These are phyloP conservation scores for Alliaria petiolata DNA, from an alignment of 345 rosid species.

Conservation along the genomic window DNA sequence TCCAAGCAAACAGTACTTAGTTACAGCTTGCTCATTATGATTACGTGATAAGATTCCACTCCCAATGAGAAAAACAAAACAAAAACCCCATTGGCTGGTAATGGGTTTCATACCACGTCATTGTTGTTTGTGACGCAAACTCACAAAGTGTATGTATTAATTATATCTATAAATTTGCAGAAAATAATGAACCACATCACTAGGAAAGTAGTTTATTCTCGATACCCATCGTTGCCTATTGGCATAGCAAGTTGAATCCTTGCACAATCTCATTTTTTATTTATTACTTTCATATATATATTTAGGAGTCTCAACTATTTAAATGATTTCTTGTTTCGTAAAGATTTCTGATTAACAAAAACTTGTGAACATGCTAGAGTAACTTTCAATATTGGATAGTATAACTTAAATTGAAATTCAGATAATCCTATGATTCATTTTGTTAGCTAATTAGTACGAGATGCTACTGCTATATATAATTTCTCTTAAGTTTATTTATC, in stretches of 20 bases:
- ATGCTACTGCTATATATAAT: too few species aligned
- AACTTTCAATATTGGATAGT: background rate
- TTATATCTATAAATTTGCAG: background rate
- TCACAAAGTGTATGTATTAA: background rate
- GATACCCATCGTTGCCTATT: background rate
- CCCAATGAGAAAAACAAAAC: background rate
- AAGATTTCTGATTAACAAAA: too few species aligned
- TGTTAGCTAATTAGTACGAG: too few species aligned
- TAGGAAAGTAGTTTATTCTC: background rate
- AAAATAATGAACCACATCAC: background rate
- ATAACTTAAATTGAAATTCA: too few species aligned
- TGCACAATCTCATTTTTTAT: too few species aligned
- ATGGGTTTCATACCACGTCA: slow-evolving; percentile 24
- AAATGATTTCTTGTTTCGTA: background rate
- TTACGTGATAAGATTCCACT: slow-evolving; percentile 16
- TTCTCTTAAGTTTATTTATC: too few species aligned
- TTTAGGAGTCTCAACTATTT: background rate
- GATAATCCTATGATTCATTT: too few species aligned
- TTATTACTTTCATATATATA: too few species aligned
- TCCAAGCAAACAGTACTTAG: background rate
- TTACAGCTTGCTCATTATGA: too few species aligned
- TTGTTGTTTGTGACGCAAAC: slow-evolving; percentile 26
- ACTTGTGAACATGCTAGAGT: background rate
- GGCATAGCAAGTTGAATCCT: background rate
- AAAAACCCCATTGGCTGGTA: slow-evolving; percentile 9